Conservation (phyloP, 2,329 filamentous ascomycete genomes). For the Neocucurbitaria cava region DNA sequence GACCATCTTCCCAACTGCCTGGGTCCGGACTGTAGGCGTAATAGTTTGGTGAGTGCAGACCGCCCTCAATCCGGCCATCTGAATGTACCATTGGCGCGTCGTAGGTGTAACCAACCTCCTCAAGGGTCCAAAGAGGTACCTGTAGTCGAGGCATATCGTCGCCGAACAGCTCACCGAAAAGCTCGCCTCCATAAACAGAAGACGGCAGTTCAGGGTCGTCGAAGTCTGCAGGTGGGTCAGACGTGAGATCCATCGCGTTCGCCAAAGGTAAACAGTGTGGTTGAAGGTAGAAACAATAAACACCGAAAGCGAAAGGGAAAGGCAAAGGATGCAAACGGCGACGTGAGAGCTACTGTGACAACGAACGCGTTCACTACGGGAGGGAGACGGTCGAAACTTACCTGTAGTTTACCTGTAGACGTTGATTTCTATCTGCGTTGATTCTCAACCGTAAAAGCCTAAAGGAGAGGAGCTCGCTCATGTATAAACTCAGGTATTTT, state of each 20-base stretch:
- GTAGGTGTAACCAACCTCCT: conserved; percentile 6
- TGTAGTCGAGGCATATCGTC: neutral
- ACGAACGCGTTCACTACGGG: neutral
- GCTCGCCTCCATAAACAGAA: neutral
- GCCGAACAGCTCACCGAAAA: neutral
- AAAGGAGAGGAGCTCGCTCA: no score
- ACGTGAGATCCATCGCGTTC: neutral
- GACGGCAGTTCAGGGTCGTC: neutral
- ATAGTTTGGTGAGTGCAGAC: conserved; percentile 8
- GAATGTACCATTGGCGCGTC: neutral
- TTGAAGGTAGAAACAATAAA: neutral
- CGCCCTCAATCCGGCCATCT: conserved; percentile 12
- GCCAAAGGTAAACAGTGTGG: neutral
- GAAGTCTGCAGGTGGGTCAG: neutral
- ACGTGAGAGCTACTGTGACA: neutral
- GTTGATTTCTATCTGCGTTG: no score
- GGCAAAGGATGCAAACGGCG: conserved; percentile 14
- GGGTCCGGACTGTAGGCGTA: conserved; percentile 9
- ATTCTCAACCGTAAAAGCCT: neutral
- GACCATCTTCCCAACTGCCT: conserved; percentile 28
- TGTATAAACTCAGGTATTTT: no score
- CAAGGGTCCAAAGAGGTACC: neutral
- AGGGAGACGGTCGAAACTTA: neutral
- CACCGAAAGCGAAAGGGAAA: neutral
- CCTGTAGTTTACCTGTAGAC: neutral